A percentile compares a stretch with the other conserved stretches of the same genome.
These are phyloP conservation scores for Pseudocercospora macadamiae DNA, from an alignment of 2,329 filamentous ascomycete genomes.

Conservation along the genomic window DNA sequence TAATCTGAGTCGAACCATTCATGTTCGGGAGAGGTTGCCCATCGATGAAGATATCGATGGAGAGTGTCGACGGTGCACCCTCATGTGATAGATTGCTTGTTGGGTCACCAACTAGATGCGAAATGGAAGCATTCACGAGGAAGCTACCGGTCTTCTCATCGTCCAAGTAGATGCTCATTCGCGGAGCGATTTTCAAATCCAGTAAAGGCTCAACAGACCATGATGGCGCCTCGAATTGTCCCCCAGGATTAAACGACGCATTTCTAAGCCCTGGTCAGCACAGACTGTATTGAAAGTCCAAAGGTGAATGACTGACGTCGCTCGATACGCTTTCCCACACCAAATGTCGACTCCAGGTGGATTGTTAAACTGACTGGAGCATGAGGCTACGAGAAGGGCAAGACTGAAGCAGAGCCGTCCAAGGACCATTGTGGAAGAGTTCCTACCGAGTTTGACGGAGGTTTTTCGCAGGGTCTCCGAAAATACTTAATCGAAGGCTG, in stretches of 20 bases:
- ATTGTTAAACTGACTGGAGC: constrained; percentile 24
- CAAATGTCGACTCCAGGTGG: constrained; percentile 49
- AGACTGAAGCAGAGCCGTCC: not conserved
- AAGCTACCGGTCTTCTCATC: constrained; percentile 43
- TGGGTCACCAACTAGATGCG: constrained; percentile 39
- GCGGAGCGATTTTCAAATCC: constrained; percentile 51
- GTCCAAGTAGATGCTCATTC: constrained; percentile 51
- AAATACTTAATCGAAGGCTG: no score
- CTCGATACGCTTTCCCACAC: constrained; percentile 53
- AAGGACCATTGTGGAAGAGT: no score
- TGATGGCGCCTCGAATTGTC: constrained; percentile 47
- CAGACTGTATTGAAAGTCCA: not conserved
- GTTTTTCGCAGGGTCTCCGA: no score
- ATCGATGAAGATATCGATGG: constrained; percentile 26
- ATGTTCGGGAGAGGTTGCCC: not conserved
- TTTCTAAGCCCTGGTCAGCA: constrained; percentile 40
- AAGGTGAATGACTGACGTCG: constrained; percentile 10
- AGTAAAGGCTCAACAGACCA: constrained; percentile 43
- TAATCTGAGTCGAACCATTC: constrained; percentile 30
- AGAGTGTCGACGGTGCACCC: not conserved
- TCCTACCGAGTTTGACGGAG: no score
- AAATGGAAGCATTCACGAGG: constrained; percentile 48
- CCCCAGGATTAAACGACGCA: constrained; percentile 51
- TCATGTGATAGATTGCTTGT: not conserved
- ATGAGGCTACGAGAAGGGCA: not conserved